These are phyloP conservation scores for Candida freyschussii DNA, from an alignment of 1,139 yeast genomes.

Conservation along the genomic window DNA sequence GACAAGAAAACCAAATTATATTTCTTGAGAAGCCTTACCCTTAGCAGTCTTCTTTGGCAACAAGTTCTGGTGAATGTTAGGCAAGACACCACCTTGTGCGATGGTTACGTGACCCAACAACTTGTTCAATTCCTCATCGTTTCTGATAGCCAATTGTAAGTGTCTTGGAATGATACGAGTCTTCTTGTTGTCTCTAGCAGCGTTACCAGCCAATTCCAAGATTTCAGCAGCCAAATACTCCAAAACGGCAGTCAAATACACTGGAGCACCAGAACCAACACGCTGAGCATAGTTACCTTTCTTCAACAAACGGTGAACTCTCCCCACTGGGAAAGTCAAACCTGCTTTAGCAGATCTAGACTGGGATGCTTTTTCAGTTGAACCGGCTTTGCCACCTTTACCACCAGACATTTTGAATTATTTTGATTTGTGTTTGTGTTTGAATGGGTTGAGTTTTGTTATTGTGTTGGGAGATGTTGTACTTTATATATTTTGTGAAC, in stretches of 20 bases:
- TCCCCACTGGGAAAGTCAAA: slow-evolving; percentile 98
- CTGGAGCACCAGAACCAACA: slow-evolving; percentile 98
- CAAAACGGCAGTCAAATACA: slow-evolving; percentile 91
- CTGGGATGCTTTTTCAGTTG: slow-evolving; percentile 89
- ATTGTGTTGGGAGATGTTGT: too few relatives aligned
- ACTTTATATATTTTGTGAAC: too few relatives aligned
- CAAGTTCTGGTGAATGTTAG: slow-evolving; percentile 95
- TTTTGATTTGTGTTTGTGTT: slow-evolving; percentile 17
- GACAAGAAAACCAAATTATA: slow-evolving; percentile 49
- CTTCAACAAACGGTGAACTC: slow-evolving; percentile 96
- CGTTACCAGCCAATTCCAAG: slow-evolving; percentile 97
- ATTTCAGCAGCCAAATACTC: slow-evolving; percentile 97
- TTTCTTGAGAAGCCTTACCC: slow-evolving; percentile 83
- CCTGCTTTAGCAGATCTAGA: slow-evolving; percentile 99
- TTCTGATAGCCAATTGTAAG: slow-evolving; percentile 96
- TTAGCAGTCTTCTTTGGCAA: slow-evolving; percentile 90
- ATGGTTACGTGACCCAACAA: slow-evolving; percentile 91
- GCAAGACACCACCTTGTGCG: slow-evolving; percentile 98
- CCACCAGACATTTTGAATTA: slow-evolving; percentile 82
- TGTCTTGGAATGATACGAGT: slow-evolving; percentile 99
- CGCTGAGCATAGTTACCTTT: slow-evolving; percentile 99
- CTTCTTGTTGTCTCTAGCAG: slow-evolving; percentile 97
- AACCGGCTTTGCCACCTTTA: slow-evolving; percentile 96
- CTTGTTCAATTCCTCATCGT: slow-evolving; percentile 94
- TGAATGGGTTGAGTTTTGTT: too few relatives aligned